Conservation (phyloP, 164 flowering plant genomes). For the Protea cynaroides region DNA sequence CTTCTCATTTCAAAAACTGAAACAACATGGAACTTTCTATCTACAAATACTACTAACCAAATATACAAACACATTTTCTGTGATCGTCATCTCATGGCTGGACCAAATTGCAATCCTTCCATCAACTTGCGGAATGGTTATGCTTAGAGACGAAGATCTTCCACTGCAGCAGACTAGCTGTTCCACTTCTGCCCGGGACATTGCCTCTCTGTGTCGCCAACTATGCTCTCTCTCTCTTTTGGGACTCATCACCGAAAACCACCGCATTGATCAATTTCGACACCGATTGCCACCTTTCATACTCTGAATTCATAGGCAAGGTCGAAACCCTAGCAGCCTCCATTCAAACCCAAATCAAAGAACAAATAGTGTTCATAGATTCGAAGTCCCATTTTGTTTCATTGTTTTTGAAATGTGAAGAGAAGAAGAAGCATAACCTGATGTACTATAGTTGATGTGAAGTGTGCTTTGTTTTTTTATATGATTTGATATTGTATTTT, state of each 20-base stretch:
- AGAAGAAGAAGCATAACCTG: no score
- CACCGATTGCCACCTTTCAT: constrained; percentile 24
- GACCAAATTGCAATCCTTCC: background rate
- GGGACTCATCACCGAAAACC: constrained; percentile 3
- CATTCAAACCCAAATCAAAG: constrained; percentile 4
- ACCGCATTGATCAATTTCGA: constrained; percentile 28
- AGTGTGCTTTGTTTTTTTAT: no score
- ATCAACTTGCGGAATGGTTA: constrained; percentile 34
- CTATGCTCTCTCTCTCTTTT: constrained; percentile 28
- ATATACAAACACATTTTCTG: no score
- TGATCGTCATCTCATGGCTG: no score
- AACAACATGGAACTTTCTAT: no score
- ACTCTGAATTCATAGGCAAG: constrained; percentile 19
- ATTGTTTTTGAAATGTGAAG: no score
- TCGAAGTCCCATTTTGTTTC: no score
- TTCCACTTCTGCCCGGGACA: constrained; percentile 29
- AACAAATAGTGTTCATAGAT: no score
- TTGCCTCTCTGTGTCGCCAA: constrained; percentile 24
- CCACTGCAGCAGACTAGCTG: constrained; percentile 36
- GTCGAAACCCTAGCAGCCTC: constrained; percentile 13
- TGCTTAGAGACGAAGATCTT: constrained; percentile 34
- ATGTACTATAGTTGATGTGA: no score
- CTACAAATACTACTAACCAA: no score
- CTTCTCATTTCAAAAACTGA: no score
- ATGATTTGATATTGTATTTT: no score